Base-by-base conservation (phyloP, 129 eudicot species). In the Flaveria trinervia region DNA sequence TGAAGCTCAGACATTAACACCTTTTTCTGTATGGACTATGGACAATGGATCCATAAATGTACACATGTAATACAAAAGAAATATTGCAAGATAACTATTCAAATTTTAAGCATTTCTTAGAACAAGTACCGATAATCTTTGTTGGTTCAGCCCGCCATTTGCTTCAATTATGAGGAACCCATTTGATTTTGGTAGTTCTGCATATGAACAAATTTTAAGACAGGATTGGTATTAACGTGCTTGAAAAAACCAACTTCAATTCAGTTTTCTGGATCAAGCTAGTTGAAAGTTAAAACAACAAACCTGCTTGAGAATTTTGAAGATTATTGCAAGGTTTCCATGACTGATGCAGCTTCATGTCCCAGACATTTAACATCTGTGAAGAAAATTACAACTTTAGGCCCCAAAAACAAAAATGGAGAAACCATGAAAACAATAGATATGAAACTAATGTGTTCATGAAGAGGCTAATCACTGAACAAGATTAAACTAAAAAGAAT, bases 121-220 rank as follows among this genome's bases (percentile, higher is more conserved):
- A 54, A 75, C 67, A 83, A 84, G 62, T 94, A 95, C 99, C 79
- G 99, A 92, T 83, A 95, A 83, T 57, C 99, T 80, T 82, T 95
- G 99, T 81, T 95, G 99, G 86, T 95, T 95, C 81, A 95, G 76
- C 33, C 99, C 99, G 12, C 99, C 99, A 84, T 95, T 95, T 52
- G 99, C 99, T 88, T 95, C 99, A 71, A 95, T 88, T 78, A 95
- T 91, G 74, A 95, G 91, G 86, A 76, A 95, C 2, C 99, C 99
- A 78, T 89, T 95, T 67, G 97, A 83, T 77, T 85, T 88, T 70
- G 96, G 97, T 70, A 84, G 78, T 77, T 88, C 97, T 77, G 59
- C 43, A 52, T 28, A 81, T 46, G 69, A 75, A 67, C 26, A 59
- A 46, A 50, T 4, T 2, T 50, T 46, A 15, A 82, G 61, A 4